A percentile compares a stretch with the other conserved stretches of the same genome.
Evolutionary conservation across 352 stramenopile species (phyloP).

Genomic region (Globisporangium echinulatum): DNA sequence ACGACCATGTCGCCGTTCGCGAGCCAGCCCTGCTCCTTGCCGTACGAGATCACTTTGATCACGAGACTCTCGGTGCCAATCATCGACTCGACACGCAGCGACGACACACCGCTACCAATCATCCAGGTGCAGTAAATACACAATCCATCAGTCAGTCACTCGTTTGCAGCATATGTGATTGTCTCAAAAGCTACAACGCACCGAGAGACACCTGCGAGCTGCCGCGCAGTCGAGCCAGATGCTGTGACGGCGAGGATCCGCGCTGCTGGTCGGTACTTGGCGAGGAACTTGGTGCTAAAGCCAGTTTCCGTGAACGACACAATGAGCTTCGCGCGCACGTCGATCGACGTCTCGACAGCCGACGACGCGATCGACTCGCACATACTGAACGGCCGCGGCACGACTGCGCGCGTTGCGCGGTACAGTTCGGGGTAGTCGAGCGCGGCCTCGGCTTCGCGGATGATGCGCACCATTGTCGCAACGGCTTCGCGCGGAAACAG

Average conservation of each 20-base stretch:
- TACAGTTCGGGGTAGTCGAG: conserved; percentile 76
- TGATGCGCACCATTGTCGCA: conserved; percentile 92
- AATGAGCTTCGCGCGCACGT: conserved; percentile 94
- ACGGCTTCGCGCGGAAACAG: conserved; percentile 95
- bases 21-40: conserved; percentile 78
- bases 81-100: conserved; percentile 72
- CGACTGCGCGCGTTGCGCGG: conserved; percentile 35
- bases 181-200: conserved; percentile 17
- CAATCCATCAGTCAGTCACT: background rate
- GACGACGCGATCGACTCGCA: conserved; percentile 95
- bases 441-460: conserved; percentile 84
- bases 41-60: conserved; percentile 76
- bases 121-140: background rate
- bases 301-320: conserved; percentile 97
- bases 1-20: conserved; percentile 83
- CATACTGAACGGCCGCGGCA: conserved; percentile 52
- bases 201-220: conserved; percentile 76
- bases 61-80: conserved; percentile 81
- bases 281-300: conserved; percentile 91
- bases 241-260: conserved; percentile 89
- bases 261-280: conserved; percentile 92
- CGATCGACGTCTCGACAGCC: conserved; percentile 96
- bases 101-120: conserved; percentile 46
- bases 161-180: background rate
- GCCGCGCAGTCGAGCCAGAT: conserved; percentile 49